Evolutionary conservation across 2,329 filamentous ascomycete species (phyloP), one percentile per base, ranked within the genome.

Genomic region (Talaromyces sp.): DNA sequence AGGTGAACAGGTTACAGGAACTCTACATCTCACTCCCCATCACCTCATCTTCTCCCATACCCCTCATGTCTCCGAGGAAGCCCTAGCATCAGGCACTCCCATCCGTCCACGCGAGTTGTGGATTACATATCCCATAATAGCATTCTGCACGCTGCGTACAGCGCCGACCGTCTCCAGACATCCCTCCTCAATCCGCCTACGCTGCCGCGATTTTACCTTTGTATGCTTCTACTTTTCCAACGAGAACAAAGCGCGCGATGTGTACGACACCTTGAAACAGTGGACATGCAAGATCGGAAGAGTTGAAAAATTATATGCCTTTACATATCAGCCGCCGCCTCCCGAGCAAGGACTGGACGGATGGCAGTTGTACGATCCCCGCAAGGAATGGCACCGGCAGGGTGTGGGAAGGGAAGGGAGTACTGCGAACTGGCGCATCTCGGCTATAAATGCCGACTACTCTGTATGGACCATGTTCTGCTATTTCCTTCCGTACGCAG

Each of bases 51-150:
- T 89, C 78, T 85, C 82, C 68, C 85, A 86, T 75, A 76, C 80
- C 13, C 84, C 84, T 62, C 76, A 77, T 69, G 63, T 68, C 65
- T 73, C 78, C 43, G 75, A 77, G 67, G 72, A 75, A 67, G 75
- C 76, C 56, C 72, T 77, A 66, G 74, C 77, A 54, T 77, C 82
- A 59, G 78, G 78, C 24, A 67, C 73, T n/a, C 66, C 70, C n/a
- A 75, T 76, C 64, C 82, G 81, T 68, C 81, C 85, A 24, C 84
- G 88, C 74, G 91, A 97, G 78, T 87, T 91, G 74, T 99, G 94
- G 91, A 92, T 98, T 63, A 93, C 95, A 16, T 99, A 93, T 77
- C 93, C 94, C 27, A 93, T 98, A 78, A 92, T 99, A 72, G 87
- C 87, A 47, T 87, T 89, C 72, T 97, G 93, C 79, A 87, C 85